Conservation (phyloP, 768 basidiomycete genomes). For the Arthromyces matolae region DNA sequence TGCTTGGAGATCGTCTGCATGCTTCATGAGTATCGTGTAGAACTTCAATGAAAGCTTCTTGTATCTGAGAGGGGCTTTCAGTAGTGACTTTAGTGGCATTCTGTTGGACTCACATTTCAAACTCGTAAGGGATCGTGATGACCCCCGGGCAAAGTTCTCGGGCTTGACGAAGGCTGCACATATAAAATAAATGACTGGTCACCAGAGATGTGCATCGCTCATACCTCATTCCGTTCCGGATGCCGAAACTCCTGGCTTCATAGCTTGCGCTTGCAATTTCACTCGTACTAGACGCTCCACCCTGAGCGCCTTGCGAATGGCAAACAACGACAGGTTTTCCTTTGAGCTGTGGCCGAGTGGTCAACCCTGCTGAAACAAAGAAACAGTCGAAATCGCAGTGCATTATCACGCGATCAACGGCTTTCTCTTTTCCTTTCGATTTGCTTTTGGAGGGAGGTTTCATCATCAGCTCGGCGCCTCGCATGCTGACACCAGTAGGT, state of each 20-base stretch:
- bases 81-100: background rate
- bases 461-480: slow-evolving; percentile 45
- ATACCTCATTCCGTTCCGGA: slow-evolving; percentile 94
- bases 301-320: slow-evolving; percentile 80
- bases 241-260: slow-evolving; percentile 83
- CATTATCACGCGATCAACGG: slow-evolving; percentile 70
- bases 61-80: slow-evolving; percentile 51
- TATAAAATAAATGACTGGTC: too few species aligned
- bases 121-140: slow-evolving; percentile 88
- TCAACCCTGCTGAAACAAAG: slow-evolving; percentile 90
- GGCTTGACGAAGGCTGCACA: slow-evolving; percentile 66
- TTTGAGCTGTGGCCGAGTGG: slow-evolving; percentile 72
- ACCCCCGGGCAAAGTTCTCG: slow-evolving; percentile 70
- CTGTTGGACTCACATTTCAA: slow-evolving; percentile 56
- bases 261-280: slow-evolving; percentile 96
- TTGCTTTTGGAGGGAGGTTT: slow-evolving; percentile 46
- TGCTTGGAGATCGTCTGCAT: slow-evolving; percentile 89
- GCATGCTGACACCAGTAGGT: slow-evolving; percentile 43
- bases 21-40: slow-evolving; percentile 87
- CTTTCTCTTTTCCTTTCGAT: slow-evolving; percentile 57
- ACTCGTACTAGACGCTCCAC: slow-evolving; percentile 77
- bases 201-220: too few species aligned
- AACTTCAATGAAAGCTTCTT: slow-evolving; percentile 81
- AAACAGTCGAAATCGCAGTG: slow-evolving; percentile 96
- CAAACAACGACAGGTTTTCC: slow-evolving; percentile 94